Conservation (phyloP, 495 filamentous ascomycete species). For the Saxophila tyrrhenica region DNA sequence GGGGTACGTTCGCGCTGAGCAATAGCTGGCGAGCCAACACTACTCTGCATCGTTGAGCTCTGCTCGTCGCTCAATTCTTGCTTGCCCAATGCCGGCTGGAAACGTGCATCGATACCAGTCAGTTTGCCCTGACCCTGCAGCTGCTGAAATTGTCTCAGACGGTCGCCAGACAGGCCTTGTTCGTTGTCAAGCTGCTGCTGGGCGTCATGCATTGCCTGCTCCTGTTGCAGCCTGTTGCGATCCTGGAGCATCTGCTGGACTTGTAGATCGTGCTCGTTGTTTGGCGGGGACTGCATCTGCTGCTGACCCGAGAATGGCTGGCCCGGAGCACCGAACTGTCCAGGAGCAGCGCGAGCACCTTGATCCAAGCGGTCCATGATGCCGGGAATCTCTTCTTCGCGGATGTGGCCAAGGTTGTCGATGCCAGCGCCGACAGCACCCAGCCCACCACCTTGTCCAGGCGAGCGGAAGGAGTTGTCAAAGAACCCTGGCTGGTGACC, state of each 20-base stretch:
- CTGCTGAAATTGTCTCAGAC: constrained; percentile 53
- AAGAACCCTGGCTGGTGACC: constrained; percentile 59
- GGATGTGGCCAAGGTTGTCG: constrained; percentile 36
- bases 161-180: constrained; percentile 44
- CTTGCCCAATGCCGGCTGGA: constrained; percentile 7
- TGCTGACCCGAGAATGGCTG: constrained; percentile 37
- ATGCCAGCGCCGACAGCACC: constrained; percentile 44
- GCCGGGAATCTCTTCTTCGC: constrained; percentile 50
- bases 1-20: constrained; percentile 10
- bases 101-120: constrained; percentile 11
- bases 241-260: constrained; percentile 52
- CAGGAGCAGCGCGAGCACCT: constrained; percentile 38
- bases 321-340: constrained; percentile 40
- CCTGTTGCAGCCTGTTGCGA: constrained; percentile 46
- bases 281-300: constrained; percentile 39
- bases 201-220: constrained; percentile 50
- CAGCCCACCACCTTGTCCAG: constrained; percentile 32
- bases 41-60: constrained; percentile 13
- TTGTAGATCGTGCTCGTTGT: constrained; percentile 53
- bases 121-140: constrained; percentile 23
- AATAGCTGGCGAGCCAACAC: constrained; percentile 10
- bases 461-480: constrained; percentile 47
- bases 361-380: constrained; percentile 51
- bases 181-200: constrained; percentile 35
- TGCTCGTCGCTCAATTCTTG: constrained; percentile 5